Base-by-base conservation (phyloP, 371 early-diverging fungal genomes). In the Zancudomyces culisetae region DNA sequence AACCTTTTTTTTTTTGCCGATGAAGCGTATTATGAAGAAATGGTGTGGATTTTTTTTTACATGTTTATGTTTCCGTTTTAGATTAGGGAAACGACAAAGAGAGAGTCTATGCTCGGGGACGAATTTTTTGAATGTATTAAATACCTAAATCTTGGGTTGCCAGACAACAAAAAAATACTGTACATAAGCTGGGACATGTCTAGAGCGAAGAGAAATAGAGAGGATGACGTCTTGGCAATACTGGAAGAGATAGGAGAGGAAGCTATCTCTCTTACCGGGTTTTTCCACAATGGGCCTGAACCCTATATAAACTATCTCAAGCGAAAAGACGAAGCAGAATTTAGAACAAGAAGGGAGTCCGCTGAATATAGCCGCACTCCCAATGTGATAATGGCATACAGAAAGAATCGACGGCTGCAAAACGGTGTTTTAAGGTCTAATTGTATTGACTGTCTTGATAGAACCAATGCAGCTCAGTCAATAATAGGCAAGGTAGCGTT, bases 361-460 rank as follows among this genome's bases (percentile, higher is more conserved):
- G 30, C 20, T 18, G 30, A 45, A n/a, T 23, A 39, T 6, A 43
- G 39, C 26, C 6, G 15, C 6, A 21, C 43, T 22, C 1, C 54
- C 18, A 43, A 28, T 24, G 40, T 21, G 4, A 26, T 26, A 8
- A n/a, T 21, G 28, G 42, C n/a, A 22, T 46, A 40, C n/a, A 53
- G 55, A 47, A 27, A 30, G 15, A 40, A 46, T n/a, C 47, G 42
- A 27, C 54, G 55, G 12, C 46, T 63, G 22, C 90, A 98, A 60
- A 74, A 76, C 20, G 97, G 97, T 4, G 81, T 98, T 0, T 76
- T 97, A 3, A 75, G 99, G 29, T 96, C 96, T 18, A 99, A 98
- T 63, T 99, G 99, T 57, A 94, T 99, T 51, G 99, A 99, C 62
- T 98, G 97, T 64, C 64, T 99, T 13, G 99, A 99, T 68, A 77